Conservation (phyloP, 2,329 filamentous ascomycete species). For the Elsinoe australis region DNA sequence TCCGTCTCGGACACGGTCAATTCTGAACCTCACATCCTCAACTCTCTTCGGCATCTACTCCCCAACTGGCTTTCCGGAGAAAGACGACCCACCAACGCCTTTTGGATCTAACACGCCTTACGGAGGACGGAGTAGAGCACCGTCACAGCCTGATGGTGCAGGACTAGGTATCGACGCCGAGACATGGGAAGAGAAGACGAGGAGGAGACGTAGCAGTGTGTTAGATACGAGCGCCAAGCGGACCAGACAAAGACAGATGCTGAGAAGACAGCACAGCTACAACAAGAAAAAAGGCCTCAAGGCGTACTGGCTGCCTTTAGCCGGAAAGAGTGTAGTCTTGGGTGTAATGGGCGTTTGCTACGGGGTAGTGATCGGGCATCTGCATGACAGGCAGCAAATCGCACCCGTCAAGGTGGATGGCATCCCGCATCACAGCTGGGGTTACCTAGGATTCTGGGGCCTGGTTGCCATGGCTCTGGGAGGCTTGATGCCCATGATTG, state of each 20-base stretch:
- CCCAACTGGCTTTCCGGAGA: conserved; percentile 50
- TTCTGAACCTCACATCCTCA: conserved; percentile 78
- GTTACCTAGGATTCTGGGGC: conserved; percentile 76
- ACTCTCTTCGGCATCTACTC: conserved; percentile 90
- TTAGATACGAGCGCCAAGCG: conserved; percentile 18
- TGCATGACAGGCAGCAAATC: conserved; percentile 63
- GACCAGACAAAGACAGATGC: conserved; percentile 4
- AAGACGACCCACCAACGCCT: conserved; percentile 49
- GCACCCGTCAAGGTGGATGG: conserved; percentile 54
- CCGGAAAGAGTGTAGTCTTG: conserved; percentile 45
- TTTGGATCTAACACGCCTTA: conserved; percentile 69
- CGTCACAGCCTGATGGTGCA: conserved; percentile 17
- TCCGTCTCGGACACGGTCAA: conserved; percentile 60
- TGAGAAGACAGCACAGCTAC: conserved; percentile 7
- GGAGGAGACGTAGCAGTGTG: conserved; percentile 18
- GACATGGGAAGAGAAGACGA: conserved; percentile 4
- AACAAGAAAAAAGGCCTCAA: conserved; percentile 23
- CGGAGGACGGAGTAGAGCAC: conserved; percentile 22
- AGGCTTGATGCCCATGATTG: conserved; percentile 74
- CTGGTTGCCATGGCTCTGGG: conserved; percentile 69
- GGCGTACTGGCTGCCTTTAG: conserved; percentile 39
- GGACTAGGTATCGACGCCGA: conserved; percentile 16
- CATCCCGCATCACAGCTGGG: conserved; percentile 50
- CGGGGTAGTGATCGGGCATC: conserved; percentile 68
- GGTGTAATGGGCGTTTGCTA: conserved; percentile 77